Conservation (phyloP, 2,329 filamentous ascomycete genomes). For the Nectriaceae sp. region DNA sequence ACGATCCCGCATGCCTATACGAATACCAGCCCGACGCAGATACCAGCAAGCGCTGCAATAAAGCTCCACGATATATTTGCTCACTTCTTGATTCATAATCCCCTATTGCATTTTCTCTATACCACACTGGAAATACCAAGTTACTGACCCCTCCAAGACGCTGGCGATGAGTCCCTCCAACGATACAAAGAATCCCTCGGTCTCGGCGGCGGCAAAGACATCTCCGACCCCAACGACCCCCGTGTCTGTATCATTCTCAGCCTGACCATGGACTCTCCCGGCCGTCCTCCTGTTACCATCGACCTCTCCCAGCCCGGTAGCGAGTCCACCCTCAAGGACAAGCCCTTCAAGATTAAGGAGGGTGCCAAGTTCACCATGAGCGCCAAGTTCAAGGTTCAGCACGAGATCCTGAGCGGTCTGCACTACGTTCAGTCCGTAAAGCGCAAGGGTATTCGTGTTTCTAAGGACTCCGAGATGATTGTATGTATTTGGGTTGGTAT, state of each 20-base stretch:
- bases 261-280: slow-evolving; percentile 83
- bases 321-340: slow-evolving; percentile 77
- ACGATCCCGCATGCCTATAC: too few species aligned
- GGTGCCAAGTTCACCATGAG: slow-evolving; percentile 93
- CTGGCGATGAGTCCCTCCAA: slow-evolving; percentile 88
- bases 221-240: slow-evolving; percentile 77
- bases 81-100: too few species aligned
- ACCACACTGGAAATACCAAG: background rate
- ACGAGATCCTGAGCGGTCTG: slow-evolving; percentile 90
- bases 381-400: slow-evolving; percentile 91
- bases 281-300: slow-evolving; percentile 83
- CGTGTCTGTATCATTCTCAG: slow-evolving; percentile 92
- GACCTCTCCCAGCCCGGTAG: slow-evolving; percentile 77
- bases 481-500: slow-evolving; percentile 52
- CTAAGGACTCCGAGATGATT: slow-evolving; percentile 98
- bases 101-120: background rate
- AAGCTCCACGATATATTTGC: background rate
- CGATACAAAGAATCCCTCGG: slow-evolving; percentile 98
- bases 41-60: background rate
- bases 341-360: slow-evolving; percentile 98
- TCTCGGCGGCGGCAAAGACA: slow-evolving; percentile 71
- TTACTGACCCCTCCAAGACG: too few species aligned
- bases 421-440: slow-evolving; percentile 96
- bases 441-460: slow-evolving; percentile 80
- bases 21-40: background rate